Evolutionary conservation across 768 basidiomycete species (phyloP).

Genomic region (Amylocystis lapponica): DNA sequence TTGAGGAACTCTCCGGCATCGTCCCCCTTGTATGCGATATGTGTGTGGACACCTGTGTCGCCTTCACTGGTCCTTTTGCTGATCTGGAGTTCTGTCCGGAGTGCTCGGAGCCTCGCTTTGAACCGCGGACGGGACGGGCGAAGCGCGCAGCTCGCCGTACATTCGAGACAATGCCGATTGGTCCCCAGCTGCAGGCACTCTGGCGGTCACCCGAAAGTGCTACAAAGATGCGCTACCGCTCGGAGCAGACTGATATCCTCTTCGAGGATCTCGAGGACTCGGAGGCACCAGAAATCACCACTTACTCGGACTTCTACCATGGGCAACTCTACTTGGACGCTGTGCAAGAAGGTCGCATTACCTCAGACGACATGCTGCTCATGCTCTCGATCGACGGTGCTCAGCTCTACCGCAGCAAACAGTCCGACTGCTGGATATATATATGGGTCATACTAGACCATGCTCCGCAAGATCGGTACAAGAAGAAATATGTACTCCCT

Average conservation of each 20-base stretch:
- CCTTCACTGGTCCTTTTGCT: conserved; percentile 34
- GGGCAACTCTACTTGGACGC: conserved; percentile 22
- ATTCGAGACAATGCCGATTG: conserved; percentile 34
- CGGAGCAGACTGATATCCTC: not conserved
- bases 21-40: conserved; percentile 31
- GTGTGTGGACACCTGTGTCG: conserved; percentile 38
- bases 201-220: conserved; percentile 9
- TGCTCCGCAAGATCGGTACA: conserved; percentile 22
- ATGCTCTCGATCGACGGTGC: conserved; percentile 24
- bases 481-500: conserved; percentile 23
- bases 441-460: conserved; percentile 24
- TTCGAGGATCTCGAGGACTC: not conserved
- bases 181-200: conserved; percentile 39
- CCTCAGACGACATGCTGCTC: conserved; percentile 20
- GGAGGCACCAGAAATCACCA: conserved; percentile 11
- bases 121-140: conserved; percentile 3
- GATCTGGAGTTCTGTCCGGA: conserved; percentile 23
- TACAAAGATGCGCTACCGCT: not conserved
- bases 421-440: conserved; percentile 30
- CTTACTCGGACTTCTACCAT: conserved; percentile 22
- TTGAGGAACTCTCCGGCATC: conserved; percentile 23
- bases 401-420: conserved; percentile 25
- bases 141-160: conserved; percentile 24
- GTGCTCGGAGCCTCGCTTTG: conserved; percentile 28
- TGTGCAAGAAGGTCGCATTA: conserved; percentile 11